Conservation (phyloP, 2,329 filamentous ascomycete genomes). For the Nannizziopsis barbatae region DNA sequence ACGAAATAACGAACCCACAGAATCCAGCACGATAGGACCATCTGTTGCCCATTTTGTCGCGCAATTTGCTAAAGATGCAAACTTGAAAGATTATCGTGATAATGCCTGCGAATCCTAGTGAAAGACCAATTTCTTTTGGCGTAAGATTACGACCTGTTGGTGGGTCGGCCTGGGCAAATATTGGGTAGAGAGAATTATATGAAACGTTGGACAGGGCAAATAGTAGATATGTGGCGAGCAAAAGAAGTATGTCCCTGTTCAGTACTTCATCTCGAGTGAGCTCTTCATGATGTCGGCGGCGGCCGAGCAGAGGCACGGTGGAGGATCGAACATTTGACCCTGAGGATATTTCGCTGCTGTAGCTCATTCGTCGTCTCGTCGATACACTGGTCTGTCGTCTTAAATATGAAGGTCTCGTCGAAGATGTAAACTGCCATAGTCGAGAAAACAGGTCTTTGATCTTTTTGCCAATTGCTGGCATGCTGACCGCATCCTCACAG, state of each 20-base stretch:
- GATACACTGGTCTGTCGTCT: constrained; percentile 22
- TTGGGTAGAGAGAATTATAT: constrained; percentile 89
- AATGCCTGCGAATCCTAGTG: constrained; percentile 69
- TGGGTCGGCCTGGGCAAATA: constrained; percentile 65
- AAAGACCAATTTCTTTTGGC: constrained; percentile 72
- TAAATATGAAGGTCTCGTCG: constrained; percentile 49
- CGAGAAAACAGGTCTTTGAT: constrained; percentile 52
- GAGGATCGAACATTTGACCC: neutral
- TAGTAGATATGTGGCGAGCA: constrained; percentile 77
- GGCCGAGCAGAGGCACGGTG: constrained; percentile 20
- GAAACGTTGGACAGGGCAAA: constrained; percentile 92
- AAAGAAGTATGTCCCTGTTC: constrained; percentile 68
- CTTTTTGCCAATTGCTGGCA: constrained; percentile 50
- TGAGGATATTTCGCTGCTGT: constrained; percentile 29
- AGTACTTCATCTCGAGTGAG: constrained; percentile 48
- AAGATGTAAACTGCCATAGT: constrained; percentile 58
- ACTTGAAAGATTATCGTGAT: constrained; percentile 87
- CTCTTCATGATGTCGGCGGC: constrained; percentile 34
- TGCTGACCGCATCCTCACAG: constrained; percentile 52
- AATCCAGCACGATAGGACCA: constrained; percentile 70
- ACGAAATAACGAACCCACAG: constrained; percentile 67
- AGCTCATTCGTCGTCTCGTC: constrained; percentile 24
- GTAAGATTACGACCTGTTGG: constrained; percentile 67
- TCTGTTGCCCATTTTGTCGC: constrained; percentile 71
- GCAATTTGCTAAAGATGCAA: constrained; percentile 67